Base-by-base conservation (phyloP, 352 stramenopile species). In the Hyaloperonospora brassicae region DNA sequence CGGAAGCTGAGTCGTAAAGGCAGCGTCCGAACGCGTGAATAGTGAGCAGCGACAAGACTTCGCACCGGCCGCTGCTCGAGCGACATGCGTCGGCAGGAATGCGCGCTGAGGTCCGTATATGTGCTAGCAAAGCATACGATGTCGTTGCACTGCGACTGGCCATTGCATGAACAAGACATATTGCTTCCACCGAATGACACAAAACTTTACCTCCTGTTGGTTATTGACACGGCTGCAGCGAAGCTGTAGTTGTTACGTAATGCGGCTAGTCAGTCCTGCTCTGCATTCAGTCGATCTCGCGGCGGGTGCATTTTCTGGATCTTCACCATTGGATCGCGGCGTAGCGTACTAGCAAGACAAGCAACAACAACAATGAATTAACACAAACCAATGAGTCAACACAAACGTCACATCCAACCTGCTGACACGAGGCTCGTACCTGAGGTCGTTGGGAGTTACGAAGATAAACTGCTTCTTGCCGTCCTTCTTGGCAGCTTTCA, bases 281-380 rank as follows among this genome's bases (percentile, higher is more conserved):
- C 73, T 1, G 68, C 76, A 56, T 87, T 90, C 34, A 88, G 56
- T 40, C 81, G 76, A 62, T 93, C 83, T 21, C 83, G 79, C 7
- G 83, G 83, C n/a, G 83, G 80, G 47, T 89, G 67, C 76, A 93
- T 89, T 64, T 89, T 90, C 66, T 93, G 83, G 42, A 93, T 89
- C 53, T 93, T 93, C 40, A 93, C 79, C 72, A 80, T 76, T 11
- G 72, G 61, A 53, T 93, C 83, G 52, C 73, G 68, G 6, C 69
- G 71, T 45, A 93, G 48, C n/a, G 83, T 66, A 64, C 83, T 93
- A 50, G 11, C 57, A 50, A 57, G 0, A 40, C 10, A 50, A 54
- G 22, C 14, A 21, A 14, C 22, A 47, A 57, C 1, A 54, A 38
- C 13, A 6, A 34, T n/a, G 14, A 6, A 8, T 46, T 41, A 52